phyloP scores from a whole-genome alignment of 495 filamentous ascomycete species.

The Annulohypoxylon moriforme region DNA sequence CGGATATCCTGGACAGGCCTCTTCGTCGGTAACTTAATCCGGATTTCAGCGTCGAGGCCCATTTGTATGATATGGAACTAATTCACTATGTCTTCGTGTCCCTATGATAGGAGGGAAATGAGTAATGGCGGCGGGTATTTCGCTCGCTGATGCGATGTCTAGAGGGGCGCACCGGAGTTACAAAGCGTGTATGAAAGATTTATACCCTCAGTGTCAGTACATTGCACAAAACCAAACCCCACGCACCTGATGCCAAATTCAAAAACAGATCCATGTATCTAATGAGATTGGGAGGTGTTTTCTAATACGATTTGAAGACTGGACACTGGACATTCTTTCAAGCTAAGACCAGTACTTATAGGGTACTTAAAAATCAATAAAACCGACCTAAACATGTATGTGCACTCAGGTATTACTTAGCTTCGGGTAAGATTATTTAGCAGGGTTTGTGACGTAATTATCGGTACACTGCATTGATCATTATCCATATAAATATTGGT shows the following conservation, averaged over 20 bases:
- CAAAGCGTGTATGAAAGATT: constrained; percentile 7
- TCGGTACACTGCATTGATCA: too few species aligned
- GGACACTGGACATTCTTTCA: neutral
- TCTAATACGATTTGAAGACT: neutral
- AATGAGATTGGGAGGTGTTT: constrained; percentile 14
- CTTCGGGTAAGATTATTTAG: too few species aligned
- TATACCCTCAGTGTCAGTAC: constrained; percentile 31
- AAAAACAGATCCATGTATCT: constrained; percentile 2
- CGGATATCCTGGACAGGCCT: constrained; percentile 39
- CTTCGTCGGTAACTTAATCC: constrained; percentile 23
- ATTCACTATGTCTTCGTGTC: constrained; percentile 14
- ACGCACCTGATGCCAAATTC: constrained; percentile 11
- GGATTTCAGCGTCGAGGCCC: neutral
- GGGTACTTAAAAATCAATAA: neutral
- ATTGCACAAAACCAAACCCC: neutral
- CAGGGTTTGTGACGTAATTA: too few species aligned
- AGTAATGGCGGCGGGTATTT: constrained; percentile 18
- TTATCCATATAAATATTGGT: too few species aligned
- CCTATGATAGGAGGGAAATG: neutral
- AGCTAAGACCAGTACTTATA: neutral
- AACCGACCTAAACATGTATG: neutral
- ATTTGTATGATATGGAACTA: constrained; percentile 26
- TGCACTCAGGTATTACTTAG: too few species aligned
- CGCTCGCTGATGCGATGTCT: constrained; percentile 18
- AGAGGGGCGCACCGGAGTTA: constrained; percentile 34